phyloP scores from a whole-genome alignment of 345 rosid genomes.

The Capsella bursapastoris region DNA sequence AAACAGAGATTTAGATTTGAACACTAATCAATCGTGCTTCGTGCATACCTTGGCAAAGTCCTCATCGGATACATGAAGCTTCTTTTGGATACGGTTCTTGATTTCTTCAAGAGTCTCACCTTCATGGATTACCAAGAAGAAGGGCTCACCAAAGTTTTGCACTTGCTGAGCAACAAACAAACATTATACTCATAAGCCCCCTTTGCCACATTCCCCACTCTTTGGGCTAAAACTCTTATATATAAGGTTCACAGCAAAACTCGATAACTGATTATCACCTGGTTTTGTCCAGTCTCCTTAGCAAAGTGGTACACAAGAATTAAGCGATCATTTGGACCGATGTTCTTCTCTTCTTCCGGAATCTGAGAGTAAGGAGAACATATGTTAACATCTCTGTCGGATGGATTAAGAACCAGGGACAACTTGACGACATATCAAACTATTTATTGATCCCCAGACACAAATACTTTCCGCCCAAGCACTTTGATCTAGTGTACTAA shows the following conservation, averaged over 20 bases:
- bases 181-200: slow-evolving; percentile 15
- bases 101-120: slow-evolving; percentile 87
- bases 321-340: slow-evolving; percentile 88
- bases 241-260: background rate
- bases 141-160: slow-evolving; percentile 96
- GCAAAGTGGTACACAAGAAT: slow-evolving; percentile 93
- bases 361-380: slow-evolving; percentile 52
- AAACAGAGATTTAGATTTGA: background rate
- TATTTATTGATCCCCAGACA: slow-evolving; percentile 4
- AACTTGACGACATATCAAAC: slow-evolving; percentile 5
- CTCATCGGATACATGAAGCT: slow-evolving; percentile 89
- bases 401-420: slow-evolving; percentile 6
- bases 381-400: slow-evolving; percentile 4
- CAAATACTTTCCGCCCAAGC: background rate
- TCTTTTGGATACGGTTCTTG: slow-evolving; percentile 85
- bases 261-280: slow-evolving; percentile 49
- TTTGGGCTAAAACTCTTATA: background rate
- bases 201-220: background rate
- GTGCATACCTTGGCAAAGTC: slow-evolving; percentile 87
- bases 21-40: background rate
- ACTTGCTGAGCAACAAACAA: slow-evolving; percentile 64
- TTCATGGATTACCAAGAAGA: slow-evolving; percentile 91
- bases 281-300: slow-evolving; percentile 80
- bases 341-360: slow-evolving; percentile 95
- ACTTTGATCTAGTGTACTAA: slow-evolving; percentile 1